Evolutionary conservation across 257 asterid species (phyloP).

Genomic region (Nicotiana noctiflora): DNA sequence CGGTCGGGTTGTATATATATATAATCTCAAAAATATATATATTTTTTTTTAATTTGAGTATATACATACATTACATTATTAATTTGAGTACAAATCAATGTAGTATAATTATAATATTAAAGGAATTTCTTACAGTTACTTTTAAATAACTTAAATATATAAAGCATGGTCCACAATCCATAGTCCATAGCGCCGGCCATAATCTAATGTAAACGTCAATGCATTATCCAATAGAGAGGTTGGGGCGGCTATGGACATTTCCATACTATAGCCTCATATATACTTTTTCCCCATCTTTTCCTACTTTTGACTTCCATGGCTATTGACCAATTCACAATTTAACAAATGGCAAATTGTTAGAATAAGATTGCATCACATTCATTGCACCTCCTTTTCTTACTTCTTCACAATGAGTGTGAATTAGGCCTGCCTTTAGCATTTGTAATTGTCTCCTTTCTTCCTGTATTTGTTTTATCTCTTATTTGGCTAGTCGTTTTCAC

Average conservation of each 20-base stretch:
- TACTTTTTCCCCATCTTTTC: not conserved
- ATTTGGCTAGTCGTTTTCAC: too few relatives aligned
- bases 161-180: too few relatives aligned
- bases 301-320: not conserved
- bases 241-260: conserved; percentile 2
- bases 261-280: not conserved
- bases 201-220: not conserved
- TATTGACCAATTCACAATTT: not conserved
- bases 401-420: not conserved
- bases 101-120: too few relatives aligned
- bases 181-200: conserved; percentile 3
- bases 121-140: too few relatives aligned
- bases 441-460: not conserved
- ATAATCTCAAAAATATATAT: too few relatives aligned
- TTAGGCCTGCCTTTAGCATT: not conserved
- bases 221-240: not conserved
- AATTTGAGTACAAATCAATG: too few relatives aligned
- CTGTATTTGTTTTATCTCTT: too few relatives aligned
- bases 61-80: too few relatives aligned
- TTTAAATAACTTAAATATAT: too few relatives aligned
- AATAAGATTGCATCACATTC: conserved; percentile 1
- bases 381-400: not conserved
- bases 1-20: too few relatives aligned
- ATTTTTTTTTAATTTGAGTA: too few relatives aligned
- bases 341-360: not conserved